A percentile compares a stretch with the other conserved stretches of the same genome.
phyloP scores from a whole-genome alignment of 345 rosid species.

The Linum lewisii region DNA sequence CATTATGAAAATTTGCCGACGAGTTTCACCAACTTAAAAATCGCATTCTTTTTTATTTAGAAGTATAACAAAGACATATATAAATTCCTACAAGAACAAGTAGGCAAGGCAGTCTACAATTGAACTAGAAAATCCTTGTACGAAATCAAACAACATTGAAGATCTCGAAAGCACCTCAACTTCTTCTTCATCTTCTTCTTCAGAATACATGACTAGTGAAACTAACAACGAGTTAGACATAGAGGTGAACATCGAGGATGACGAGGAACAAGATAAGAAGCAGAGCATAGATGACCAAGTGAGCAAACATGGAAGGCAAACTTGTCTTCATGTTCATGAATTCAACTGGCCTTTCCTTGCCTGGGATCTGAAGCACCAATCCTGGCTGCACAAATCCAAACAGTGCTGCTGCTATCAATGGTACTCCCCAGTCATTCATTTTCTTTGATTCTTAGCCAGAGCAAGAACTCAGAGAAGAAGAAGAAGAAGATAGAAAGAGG shows the following conservation, averaged over 20 bases:
- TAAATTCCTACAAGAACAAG: no score
- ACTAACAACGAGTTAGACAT: constrained; percentile 19
- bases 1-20: no score
- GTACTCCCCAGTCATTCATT: constrained; percentile 90
- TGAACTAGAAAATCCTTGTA: no score
- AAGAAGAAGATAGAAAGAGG: background rate
- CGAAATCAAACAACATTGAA: no score
- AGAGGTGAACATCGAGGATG: constrained; percentile 64
- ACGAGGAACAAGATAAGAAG: constrained; percentile 60
- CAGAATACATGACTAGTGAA: no score
- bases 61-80: no score
- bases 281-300: constrained; percentile 56
- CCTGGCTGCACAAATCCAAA: constrained; percentile 80
- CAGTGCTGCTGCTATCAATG: constrained; percentile 78
- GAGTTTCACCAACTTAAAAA: no score
- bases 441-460: background rate
- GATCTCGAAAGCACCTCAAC: no score
- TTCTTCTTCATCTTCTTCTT: no score
- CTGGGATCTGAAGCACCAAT: constrained; percentile 61
- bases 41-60: no score
- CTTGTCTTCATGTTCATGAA: constrained; percentile 86
- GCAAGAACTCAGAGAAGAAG: background rate
- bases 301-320: constrained; percentile 62
- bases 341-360: constrained; percentile 51
- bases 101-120: no score